Evolutionary conservation across 176 grass and related monocot genomes (phyloP).

Genomic region (Canna indica): DNA sequence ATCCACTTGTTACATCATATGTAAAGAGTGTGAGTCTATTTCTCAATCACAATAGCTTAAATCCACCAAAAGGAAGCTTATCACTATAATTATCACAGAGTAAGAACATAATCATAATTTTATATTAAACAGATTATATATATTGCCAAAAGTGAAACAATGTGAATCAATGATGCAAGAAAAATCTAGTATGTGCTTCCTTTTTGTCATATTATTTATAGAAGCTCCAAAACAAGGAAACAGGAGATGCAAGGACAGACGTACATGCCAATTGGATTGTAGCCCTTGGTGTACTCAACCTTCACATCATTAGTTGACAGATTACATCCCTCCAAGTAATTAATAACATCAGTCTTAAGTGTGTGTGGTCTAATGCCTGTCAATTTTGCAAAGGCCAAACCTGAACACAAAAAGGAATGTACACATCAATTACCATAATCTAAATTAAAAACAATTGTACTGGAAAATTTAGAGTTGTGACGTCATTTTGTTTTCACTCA

Average conservation of each 20-base stretch:
- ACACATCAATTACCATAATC: not conserved
- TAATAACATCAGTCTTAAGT: conserved; percentile 83
- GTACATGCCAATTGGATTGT: conserved; percentile 42
- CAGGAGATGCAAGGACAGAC: conserved; percentile 13
- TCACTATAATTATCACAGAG: not conserved
- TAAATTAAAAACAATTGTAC: not conserved
- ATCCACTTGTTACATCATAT: too few relatives aligned
- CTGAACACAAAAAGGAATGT: conserved; percentile 26
- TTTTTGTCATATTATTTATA: not conserved
- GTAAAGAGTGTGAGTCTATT: too few relatives aligned
- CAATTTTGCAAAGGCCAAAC: conserved; percentile 54
- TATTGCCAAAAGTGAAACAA: not conserved
- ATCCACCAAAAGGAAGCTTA: not conserved
- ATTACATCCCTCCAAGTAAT: conserved; percentile 56
- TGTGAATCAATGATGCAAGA: not conserved
- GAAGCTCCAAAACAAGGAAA: not conserved
- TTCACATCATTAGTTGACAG: conserved; percentile 68
- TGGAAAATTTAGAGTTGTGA: too few relatives aligned
- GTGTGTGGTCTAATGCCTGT: conserved; percentile 38
- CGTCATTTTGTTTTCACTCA: too few relatives aligned
- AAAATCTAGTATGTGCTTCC: not conserved
- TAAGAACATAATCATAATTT: too few relatives aligned
- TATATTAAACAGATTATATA: too few relatives aligned
- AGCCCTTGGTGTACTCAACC: conserved; percentile 70
- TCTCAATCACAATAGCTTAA: not conserved